phyloP scores from a whole-genome alignment of 805 yeast genomes.

The Ogataea trehalophila region DNA sequence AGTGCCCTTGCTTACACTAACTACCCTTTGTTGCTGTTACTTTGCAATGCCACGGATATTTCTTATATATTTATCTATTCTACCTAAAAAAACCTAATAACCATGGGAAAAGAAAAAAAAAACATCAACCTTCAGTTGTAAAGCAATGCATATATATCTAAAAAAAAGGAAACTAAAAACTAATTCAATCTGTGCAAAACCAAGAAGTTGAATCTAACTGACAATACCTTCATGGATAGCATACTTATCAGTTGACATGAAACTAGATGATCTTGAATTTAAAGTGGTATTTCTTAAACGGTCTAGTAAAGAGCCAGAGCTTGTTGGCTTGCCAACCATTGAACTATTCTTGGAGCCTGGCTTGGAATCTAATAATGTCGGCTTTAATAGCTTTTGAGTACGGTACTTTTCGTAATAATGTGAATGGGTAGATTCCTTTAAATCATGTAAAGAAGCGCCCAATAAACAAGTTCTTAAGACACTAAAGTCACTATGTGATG shows the following conservation, averaged over 20 bases:
- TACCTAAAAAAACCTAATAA: too few species aligned
- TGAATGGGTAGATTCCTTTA: slow-evolving; percentile 71
- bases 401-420: slow-evolving; percentile 74
- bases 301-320: slow-evolving; percentile 20
- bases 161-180: too few species aligned
- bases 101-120: too few species aligned
- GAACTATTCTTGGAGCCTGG: slow-evolving; percentile 10
- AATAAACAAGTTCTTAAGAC: slow-evolving; percentile 69
- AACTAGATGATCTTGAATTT: slow-evolving; percentile 20
- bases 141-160: too few species aligned
- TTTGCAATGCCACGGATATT: too few species aligned
- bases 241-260: slow-evolving; percentile 15
- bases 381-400: slow-evolving; percentile 35
- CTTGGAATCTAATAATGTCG: slow-evolving; percentile 2
- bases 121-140: too few species aligned
- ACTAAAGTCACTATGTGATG: slow-evolving; percentile 72
- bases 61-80: too few species aligned
- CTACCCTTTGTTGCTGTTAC: too few species aligned
- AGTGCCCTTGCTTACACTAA: too few species aligned
- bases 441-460: slow-evolving; percentile 76
- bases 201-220: neutral
- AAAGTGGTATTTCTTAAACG: slow-evolving; percentile 17
- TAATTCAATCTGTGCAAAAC: neutral
- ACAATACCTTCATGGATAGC: slow-evolving; percentile 13
- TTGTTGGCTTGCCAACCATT: slow-evolving; percentile 13